Evolutionary conservation across 2,329 filamentous ascomycete species (phyloP), one percentile per base, ranked within the genome.

Genomic region (Incumbomyces delicatus): DNA sequence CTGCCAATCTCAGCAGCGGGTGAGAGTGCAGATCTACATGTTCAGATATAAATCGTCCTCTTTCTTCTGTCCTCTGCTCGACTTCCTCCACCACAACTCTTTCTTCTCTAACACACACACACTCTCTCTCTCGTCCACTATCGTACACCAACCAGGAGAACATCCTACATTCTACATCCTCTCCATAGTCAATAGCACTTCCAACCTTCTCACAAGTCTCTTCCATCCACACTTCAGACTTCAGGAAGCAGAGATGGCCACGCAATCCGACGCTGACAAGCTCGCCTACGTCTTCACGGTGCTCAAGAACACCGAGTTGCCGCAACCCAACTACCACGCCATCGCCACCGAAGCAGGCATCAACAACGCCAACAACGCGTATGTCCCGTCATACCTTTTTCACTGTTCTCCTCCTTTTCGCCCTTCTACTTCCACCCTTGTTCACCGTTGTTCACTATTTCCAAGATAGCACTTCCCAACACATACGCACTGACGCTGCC

Each of bases 281-380:
- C 41, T 50, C 12, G 14, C 8, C 12, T 50, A 47, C 30, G 35
- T 50, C 17, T 22, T 51, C 17, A 48, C 30, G 4, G 37, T 48
- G 16, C 46, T 51, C 20, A 45, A 45, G 38, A 12, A 48, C 46
- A 51, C 46, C 18, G 46, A 51, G 13, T 32, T 51, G 18, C 12
- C 34, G 5, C 43, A 51, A 34, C 49, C 49, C n/a, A 32, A 51
- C 32, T 51, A 48, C 27, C 41, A 46, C 14, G 41, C 41, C 13
- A 31, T 45, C 16, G 49, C 49, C 16, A 16, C 12, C 6, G 41
- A 46, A 16, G 12, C 30, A 17, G 49, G 41, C 27, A 33, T 33
- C 18, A 46, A 16, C 20, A 35, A 38, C 30, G 36, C 46, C 13
- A 42, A 46, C 41, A 48, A 22, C 32, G 49, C 49, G 49, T 51